Base-by-base conservation (phyloP, 768 basidiomycete genomes). In the Suillus hirtellus region DNA sequence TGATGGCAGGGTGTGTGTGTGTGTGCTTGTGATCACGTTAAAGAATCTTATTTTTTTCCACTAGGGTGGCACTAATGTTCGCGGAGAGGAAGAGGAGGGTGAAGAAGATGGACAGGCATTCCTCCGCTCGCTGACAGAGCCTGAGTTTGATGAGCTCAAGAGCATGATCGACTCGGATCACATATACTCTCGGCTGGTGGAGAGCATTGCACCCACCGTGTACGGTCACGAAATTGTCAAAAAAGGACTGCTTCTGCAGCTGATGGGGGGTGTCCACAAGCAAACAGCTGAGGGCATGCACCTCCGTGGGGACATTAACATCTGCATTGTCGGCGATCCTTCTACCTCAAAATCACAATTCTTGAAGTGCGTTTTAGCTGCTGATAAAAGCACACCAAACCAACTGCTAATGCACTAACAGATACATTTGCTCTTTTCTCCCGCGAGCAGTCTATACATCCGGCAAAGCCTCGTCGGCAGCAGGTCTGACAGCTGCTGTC, bases 161-260 rank as follows among this genome's bases (percentile, higher is more conserved):
- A 83, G 83, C 43, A 99, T 99, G 97, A 93, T 98, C 68, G 86
- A 96, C 69, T 88, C 90, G 0, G 93, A 96, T 59, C 90, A 96
- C 73, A 99, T 99, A 68, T 99, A 99, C 74, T 88, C 91, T 31
- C 88, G 96, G 9, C 80, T 99, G 5, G 96, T 99, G 27, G 88
- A 90, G 70, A 95, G 92, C 70, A 96, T 99, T 65, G 97, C 97
- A 1, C 97, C 97, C 3, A 98, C 97, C 0, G 96, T 99, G 1
- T 99, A 98, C 70, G 97, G 97, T 1, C 97, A 99, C 72, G 97
- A 99, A 72, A 96, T 98, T 59, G 96, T 99, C 69, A 99, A 99
- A 81, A 99, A 99, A 74, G 97, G 97, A 14, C 82, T 99, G 40
- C 79, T 99, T 27, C 80, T 99, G 19, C 97, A 99, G 72, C 84